Base-by-base conservation (phyloP, 1,139 yeast genomes). In the Zygoascus hellenicus region DNA sequence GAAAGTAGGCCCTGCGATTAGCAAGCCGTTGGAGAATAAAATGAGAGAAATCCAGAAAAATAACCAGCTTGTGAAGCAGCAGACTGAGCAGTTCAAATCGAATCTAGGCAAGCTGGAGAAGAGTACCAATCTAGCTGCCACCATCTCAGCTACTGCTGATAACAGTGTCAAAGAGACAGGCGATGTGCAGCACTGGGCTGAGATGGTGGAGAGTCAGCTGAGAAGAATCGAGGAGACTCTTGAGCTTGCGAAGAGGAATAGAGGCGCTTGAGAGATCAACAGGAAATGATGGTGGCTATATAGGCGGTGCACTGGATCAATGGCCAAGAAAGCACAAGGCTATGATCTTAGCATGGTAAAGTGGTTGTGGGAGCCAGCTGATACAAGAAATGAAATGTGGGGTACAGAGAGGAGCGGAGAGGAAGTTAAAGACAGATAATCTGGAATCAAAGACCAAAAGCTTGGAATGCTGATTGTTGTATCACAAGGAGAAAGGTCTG, bases 191-290 rank as follows among this genome's bases (percentile, higher is more conserved):
- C 60, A 65, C 39, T 63, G 74, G 61, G 70, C 75, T 1, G 81
- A 77, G 55, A 52, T 67, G 38, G 57, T 75, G 1, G 81, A 77
- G 56, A 75, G 71, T 49, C 74, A 75, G 31, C 55, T 77, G 39
- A 62, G 81, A 36, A 70, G 75, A 6, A 58, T 77, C 32, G 81
- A 77, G 53, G 60, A 66, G 43, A 58, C 66, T 2, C 52, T 60
- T 6, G 13, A 15, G 11, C 31, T 28, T 2, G 38, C 15, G 9
- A 16, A 36, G 30, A 15, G 32, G 26, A 47, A 29, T 14, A 38
- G 30, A 19, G 29, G 9, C n/a, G 11, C 26, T 9, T 33, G 14
- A 34, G 4, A n/a, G n/a, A n/a, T n/a, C n/a, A n/a, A n/a, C n/a
- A n/a, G n/a, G n/a, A n/a, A n/a, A n/a, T n/a, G n/a, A n/a, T n/a